Evolutionary conservation across 2,329 filamentous ascomycete genomes (phyloP).

Genomic region (Rugonectria rugulosa): DNA sequence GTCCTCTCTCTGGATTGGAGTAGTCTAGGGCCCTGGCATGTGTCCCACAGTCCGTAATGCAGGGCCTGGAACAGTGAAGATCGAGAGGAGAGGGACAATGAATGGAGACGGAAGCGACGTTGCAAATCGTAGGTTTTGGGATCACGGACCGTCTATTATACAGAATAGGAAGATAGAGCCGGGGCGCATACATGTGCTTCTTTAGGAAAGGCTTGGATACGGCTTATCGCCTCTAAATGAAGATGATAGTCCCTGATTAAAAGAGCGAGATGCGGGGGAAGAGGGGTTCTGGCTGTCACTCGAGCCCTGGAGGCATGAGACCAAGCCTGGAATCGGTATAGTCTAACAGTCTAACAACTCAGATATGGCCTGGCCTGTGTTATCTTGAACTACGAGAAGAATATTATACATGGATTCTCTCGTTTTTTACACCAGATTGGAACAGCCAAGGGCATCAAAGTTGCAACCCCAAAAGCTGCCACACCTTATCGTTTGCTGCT

Average conservation of each 20-base stretch:
- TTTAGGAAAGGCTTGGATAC: slow-evolving; percentile 17
- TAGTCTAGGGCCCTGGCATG: neutral
- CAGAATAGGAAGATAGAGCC: slow-evolving; percentile 37
- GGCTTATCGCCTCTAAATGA: slow-evolving; percentile 12
- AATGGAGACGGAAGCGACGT: neutral
- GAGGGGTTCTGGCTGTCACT: neutral
- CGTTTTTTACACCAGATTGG: neutral
- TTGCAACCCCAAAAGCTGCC: neutral
- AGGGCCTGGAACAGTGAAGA: neutral
- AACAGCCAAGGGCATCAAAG: neutral
- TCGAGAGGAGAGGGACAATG: neutral
- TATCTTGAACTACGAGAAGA: too few species aligned
- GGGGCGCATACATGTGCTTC: slow-evolving; percentile 29
- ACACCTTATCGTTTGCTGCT: neutral
- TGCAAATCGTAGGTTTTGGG: neutral
- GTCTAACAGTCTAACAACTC: too few species aligned
- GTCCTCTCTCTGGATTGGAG: too few species aligned
- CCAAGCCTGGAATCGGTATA: neutral
- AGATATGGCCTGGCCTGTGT: too few species aligned
- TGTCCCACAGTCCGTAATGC: neutral
- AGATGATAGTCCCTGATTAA: neutral
- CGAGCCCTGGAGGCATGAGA: neutral
- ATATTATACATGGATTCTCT: neutral
- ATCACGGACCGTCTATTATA: slow-evolving; percentile 24
- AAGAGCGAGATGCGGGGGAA: neutral